Evolutionary conservation across 495 filamentous ascomycete species (phyloP).

Genomic region (Penicillium salamii): DNA sequence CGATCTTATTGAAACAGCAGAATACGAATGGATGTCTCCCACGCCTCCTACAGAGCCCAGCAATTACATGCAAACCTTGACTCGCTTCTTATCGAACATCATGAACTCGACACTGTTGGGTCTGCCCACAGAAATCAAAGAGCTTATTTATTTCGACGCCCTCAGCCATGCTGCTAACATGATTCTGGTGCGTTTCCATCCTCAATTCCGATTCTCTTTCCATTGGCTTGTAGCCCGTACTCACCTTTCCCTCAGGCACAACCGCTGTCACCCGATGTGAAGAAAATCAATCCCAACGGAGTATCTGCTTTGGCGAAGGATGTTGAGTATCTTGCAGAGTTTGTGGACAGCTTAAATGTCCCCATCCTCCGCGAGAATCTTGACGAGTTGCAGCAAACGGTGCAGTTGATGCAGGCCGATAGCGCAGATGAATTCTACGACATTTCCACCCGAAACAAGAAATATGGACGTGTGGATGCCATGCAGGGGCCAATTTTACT

Average conservation of each 20-base stretch:
- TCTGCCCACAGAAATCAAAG: conserved; percentile 90
- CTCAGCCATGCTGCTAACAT: conserved; percentile 83
- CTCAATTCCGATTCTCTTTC: too few species aligned
- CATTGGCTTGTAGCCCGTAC: too few species aligned
- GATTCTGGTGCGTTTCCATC: conserved; percentile 66
- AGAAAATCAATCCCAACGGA: conserved; percentile 81
- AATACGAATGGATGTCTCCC: conserved; percentile 88
- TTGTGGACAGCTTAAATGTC: conserved; percentile 79
- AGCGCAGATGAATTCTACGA: conserved; percentile 96
- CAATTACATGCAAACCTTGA: conserved; percentile 92
- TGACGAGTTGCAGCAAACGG: conserved; percentile 90
- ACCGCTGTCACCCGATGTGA: conserved; percentile 75
- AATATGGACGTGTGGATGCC: conserved; percentile 89
- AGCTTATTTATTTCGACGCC: conserved; percentile 96
- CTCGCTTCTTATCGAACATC: conserved; percentile 89
- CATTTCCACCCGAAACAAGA: conserved; percentile 77
- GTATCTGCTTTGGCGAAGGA: conserved; percentile 78
- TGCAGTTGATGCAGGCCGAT: conserved; percentile 79
- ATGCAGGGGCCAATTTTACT: conserved; percentile 80
- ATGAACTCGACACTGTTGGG: conserved; percentile 93
- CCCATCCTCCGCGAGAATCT: conserved; percentile 79
- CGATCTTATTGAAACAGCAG: conserved; percentile 92
- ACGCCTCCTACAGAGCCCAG: conserved; percentile 66
- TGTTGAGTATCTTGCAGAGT: conserved; percentile 74
- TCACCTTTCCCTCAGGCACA: conserved; percentile 54